phyloP scores from a whole-genome alignment of 2,329 filamentous ascomycete species.

The Lecanoromycetidae sp. region DNA sequence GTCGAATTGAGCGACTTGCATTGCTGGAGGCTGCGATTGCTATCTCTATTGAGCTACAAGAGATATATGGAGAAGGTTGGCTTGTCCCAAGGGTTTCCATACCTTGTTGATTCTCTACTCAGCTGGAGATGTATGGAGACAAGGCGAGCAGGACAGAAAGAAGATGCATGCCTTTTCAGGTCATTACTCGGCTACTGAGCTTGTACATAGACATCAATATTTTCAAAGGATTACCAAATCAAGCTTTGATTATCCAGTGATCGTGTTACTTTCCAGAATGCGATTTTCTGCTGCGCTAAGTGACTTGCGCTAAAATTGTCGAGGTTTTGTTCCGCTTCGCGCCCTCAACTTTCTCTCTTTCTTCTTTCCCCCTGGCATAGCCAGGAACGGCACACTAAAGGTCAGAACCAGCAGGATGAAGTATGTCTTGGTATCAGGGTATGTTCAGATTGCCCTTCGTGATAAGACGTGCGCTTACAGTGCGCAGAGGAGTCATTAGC shows the following conservation, averaged over 20 bases:
- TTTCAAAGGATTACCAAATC: too few species aligned
- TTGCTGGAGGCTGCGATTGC: too few species aligned
- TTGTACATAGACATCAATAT: not conserved
- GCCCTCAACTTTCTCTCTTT: not conserved
- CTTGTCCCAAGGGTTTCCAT: too few species aligned
- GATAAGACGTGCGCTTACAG: not conserved
- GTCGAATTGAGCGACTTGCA: conserved; percentile 74
- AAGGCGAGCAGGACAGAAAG: not conserved
- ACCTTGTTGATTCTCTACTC: too few species aligned
- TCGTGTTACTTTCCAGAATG: too few species aligned
- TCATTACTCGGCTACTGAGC: not conserved
- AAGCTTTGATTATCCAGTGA: too few species aligned
- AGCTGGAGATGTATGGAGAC: too few species aligned
- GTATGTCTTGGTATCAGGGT: conserved; percentile 42
- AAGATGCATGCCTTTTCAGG: not conserved
- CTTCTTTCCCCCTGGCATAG: conserved; percentile 9
- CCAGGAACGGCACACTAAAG: conserved; percentile 8
- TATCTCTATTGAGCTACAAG: not conserved
- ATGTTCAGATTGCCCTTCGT: conserved; percentile 23
- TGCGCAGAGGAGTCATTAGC: conserved; percentile 25
- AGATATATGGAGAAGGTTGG: not conserved
- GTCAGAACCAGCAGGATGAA: conserved; percentile 7
- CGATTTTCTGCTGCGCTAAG: too few species aligned
- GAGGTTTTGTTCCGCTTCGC: not conserved
- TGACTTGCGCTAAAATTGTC: not conserved